phyloP scores from a whole-genome alignment of 768 basidiomycete genomes.

The Leccinellum luteum region DNA sequence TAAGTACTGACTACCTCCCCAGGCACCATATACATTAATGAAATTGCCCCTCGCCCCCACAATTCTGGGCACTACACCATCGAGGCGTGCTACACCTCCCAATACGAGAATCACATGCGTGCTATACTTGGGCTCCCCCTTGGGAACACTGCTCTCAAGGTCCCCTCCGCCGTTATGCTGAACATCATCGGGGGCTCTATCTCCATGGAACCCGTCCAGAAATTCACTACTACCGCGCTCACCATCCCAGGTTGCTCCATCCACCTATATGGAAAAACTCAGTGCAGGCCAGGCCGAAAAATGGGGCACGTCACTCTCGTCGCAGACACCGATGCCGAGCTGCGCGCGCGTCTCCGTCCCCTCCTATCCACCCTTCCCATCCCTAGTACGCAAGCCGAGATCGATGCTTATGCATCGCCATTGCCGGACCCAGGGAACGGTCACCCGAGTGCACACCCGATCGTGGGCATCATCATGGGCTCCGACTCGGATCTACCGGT shows the following conservation, averaged over 20 bases:
- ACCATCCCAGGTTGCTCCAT: conserved; percentile 70
- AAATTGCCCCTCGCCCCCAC: conserved; percentile 97
- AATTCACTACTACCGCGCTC: conserved; percentile 59
- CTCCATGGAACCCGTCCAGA: conserved; percentile 56
- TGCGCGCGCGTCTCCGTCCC: conserved; percentile 64
- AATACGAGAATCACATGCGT: conserved; percentile 96
- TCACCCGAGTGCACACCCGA: conserved; percentile 63
- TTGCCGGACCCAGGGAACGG: conserved; percentile 44
- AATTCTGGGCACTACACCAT: conserved; percentile 99
- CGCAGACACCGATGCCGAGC: conserved; percentile 74
- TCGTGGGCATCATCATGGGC: conserved; percentile 97
- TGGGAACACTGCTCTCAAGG: conserved; percentile 84
- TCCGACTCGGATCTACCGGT: conserved; percentile 96
- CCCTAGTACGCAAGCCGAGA: conserved; percentile 39
- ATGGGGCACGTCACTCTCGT: conserved; percentile 97
- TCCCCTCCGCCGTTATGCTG: conserved; percentile 87
- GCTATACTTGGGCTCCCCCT: conserved; percentile 89
- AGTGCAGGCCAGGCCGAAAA: conserved; percentile 86
- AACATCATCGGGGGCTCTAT: conserved; percentile 88
- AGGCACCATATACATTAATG: conserved; percentile 86
- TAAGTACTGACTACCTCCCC: neutral
- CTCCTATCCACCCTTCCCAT: conserved; percentile 66
- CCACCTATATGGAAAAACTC: conserved; percentile 94
- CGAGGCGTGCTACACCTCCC: conserved; percentile 94
- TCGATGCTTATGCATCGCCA: conserved; percentile 51